These are phyloP conservation scores for Sapria himalayana DNA, from an alignment of 345 rosid genomes.

Conservation along the genomic window DNA sequence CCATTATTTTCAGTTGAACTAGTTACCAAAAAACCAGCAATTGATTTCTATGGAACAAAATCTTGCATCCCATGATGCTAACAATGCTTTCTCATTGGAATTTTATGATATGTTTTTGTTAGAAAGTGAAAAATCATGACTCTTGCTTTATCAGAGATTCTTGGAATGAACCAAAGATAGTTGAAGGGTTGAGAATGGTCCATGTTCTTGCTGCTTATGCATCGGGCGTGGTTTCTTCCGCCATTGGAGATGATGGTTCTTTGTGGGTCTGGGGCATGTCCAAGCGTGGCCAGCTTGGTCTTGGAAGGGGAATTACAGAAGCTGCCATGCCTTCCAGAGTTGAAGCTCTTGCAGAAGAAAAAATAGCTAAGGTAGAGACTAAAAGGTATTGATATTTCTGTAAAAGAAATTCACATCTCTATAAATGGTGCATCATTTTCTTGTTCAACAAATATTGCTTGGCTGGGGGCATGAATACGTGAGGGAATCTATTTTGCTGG, in stretches of 20 bases:
- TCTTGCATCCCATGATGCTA: too few species aligned
- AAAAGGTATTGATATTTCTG: conserved; percentile 9
- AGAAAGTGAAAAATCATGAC: conserved; percentile 1
- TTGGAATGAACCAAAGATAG: conserved; percentile 50
- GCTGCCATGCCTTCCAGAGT: conserved; percentile 40
- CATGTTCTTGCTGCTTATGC: conserved; percentile 42
- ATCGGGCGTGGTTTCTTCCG: conserved; percentile 72
- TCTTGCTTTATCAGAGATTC: conserved; percentile 14
- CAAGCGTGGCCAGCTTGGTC: conserved; percentile 92
- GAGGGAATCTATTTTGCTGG: too few species aligned
- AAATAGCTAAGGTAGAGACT: conserved; percentile 46
- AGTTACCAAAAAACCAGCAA: too few species aligned
- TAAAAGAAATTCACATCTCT: neutral
- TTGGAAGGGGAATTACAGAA: conserved; percentile 40
- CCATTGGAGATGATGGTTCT: conserved; percentile 58
- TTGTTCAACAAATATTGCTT: conserved; percentile 56
- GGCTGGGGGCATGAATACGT: conserved; percentile 99
- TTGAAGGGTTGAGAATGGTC: conserved; percentile 39
- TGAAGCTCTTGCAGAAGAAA: conserved; percentile 36
- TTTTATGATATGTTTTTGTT: too few species aligned
- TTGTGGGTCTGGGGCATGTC: conserved; percentile 97
- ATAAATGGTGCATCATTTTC: conserved; percentile 3
- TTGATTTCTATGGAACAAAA: too few species aligned
- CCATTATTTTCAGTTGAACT: too few species aligned
- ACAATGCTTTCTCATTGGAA: too few species aligned